Evolutionary conservation across 106 monocot genomes (phyloP).

Genomic region (Triglochin maritima): DNA sequence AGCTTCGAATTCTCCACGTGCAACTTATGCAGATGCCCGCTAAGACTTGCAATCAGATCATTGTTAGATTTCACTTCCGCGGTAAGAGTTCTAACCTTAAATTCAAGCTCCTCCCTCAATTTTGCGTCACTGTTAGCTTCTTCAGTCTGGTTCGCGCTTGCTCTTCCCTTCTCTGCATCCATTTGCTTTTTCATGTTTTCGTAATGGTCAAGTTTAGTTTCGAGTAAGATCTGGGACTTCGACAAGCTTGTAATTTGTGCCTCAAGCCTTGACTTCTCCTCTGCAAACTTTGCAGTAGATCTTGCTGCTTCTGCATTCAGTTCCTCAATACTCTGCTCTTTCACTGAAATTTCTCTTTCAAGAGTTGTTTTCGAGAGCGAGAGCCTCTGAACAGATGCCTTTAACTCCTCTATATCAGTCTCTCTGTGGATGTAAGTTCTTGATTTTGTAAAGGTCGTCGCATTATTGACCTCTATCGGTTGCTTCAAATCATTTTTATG

Average conservation of each 20-base stretch:
- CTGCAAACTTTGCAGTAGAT: slow-evolving; percentile 13
- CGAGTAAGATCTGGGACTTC: slow-evolving; percentile 16
- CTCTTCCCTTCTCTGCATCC: slow-evolving; percentile 18
- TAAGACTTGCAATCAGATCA: slow-evolving; percentile 13
- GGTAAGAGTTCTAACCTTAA: slow-evolving; percentile 12
- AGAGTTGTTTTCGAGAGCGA: slow-evolving; percentile 20
- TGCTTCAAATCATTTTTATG: slow-evolving; percentile 26
- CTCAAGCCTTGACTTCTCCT: slow-evolving; percentile 32
- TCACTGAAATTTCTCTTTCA: slow-evolving; percentile 11
- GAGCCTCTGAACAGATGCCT: slow-evolving; percentile 14
- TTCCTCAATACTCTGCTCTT: slow-evolving; percentile 25
- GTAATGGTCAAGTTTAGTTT: slow-evolving; percentile 7
- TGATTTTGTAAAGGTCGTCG: slow-evolving; percentile 10
- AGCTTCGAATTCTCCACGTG: slow-evolving; percentile 33
- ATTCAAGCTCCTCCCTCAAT: slow-evolving; percentile 30
- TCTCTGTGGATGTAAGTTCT: slow-evolving; percentile 20
- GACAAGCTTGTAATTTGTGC: slow-evolving; percentile 18
- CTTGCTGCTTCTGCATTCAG: slow-evolving; percentile 10
- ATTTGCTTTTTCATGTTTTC: slow-evolving; percentile 17
- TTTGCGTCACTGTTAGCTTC: slow-evolving; percentile 17
- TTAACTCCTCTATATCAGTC: slow-evolving; percentile 18
- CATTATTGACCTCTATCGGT: slow-evolving; percentile 21
- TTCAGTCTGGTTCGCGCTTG: slow-evolving; percentile 6
- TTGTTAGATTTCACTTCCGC: slow-evolving; percentile 18
- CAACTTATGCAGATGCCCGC: slow-evolving; percentile 28